Evolutionary conservation across 169 alveolate genomes (phyloP).

Genomic region (Toxoplasma gondii): DNA sequence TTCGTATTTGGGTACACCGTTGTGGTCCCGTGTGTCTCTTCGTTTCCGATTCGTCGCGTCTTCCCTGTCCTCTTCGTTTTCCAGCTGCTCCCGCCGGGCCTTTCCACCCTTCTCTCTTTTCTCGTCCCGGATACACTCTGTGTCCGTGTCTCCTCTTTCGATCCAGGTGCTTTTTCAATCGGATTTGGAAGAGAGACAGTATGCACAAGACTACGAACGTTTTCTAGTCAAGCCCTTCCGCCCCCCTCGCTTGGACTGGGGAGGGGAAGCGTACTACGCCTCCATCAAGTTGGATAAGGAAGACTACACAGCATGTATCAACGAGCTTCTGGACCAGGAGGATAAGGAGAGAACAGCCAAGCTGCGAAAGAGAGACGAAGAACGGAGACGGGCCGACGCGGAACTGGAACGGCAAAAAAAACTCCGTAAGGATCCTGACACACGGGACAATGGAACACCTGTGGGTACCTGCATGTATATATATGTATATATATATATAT

Average conservation of each 20-base stretch:
- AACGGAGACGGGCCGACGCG: background rate
- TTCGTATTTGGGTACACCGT: too few relatives aligned
- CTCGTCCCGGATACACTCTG: background rate
- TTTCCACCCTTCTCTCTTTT: background rate
- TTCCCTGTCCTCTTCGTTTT: background rate
- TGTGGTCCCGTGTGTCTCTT: background rate
- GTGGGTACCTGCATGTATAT: background rate
- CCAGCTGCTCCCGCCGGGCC: background rate
- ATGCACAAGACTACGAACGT: background rate
- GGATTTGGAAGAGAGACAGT: slow-evolving; percentile 12
- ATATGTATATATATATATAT: background rate
- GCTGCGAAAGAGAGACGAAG: background rate
- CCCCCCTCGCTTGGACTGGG: slow-evolving; percentile 13
- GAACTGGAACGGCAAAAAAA: background rate
- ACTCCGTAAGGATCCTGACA: background rate
- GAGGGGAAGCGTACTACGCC: background rate
- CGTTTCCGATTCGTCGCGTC: background rate
- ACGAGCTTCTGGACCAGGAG: background rate
- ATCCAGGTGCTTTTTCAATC: background rate
- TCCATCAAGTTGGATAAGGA: background rate
- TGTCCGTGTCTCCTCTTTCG: background rate
- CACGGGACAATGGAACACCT: background rate
- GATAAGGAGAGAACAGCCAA: background rate
- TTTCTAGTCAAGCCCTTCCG: background rate
- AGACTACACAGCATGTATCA: background rate